Evolutionary conservation across 495 filamentous ascomycete genomes (phyloP).

Genomic region (Letharia lupina): DNA sequence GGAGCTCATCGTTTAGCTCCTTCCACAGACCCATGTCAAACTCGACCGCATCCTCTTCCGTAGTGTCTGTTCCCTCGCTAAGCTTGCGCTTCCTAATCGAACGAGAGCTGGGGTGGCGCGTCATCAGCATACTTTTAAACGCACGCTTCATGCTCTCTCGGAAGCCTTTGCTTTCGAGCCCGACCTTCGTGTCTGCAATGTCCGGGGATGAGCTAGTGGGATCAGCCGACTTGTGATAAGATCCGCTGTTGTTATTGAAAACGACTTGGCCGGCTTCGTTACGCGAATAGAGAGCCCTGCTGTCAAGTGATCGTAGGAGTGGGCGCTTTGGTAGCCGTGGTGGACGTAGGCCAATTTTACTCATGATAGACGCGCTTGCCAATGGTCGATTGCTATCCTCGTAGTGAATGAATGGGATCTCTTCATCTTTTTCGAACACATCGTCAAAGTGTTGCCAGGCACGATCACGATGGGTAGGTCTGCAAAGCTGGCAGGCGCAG

Average conservation of each 20-base stretch:
- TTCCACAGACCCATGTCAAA: slow-evolving; percentile 22
- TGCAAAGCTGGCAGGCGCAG: slow-evolving; percentile 45
- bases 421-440: slow-evolving; percentile 29
- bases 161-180: slow-evolving; percentile 21
- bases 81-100: slow-evolving; percentile 2
- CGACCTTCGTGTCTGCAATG: slow-evolving; percentile 11
- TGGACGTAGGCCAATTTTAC: slow-evolving; percentile 5
- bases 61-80: slow-evolving; percentile 6
- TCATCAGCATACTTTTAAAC: slow-evolving; percentile 19
- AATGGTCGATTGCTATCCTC: slow-evolving; percentile 25
- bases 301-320: slow-evolving; percentile 13
- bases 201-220: background rate
- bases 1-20: slow-evolving; percentile 20
- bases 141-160: slow-evolving; percentile 21
- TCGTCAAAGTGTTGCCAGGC: slow-evolving; percentile 43
- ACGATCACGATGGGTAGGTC: slow-evolving; percentile 36
- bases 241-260: background rate
- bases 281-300: slow-evolving; percentile 4
- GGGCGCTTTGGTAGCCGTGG: slow-evolving; percentile 7
- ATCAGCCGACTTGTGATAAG: slow-evolving; percentile 4
- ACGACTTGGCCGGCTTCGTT: slow-evolving; percentile 11
- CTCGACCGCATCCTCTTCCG: slow-evolving; percentile 13
- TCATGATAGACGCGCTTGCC: slow-evolving; percentile 5
- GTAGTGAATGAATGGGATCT: slow-evolving; percentile 14
- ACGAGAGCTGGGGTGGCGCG: slow-evolving; percentile 4